Base-by-base conservation (phyloP, 164 flowering plant genomes). In the Chimonanthus praecox region DNA sequence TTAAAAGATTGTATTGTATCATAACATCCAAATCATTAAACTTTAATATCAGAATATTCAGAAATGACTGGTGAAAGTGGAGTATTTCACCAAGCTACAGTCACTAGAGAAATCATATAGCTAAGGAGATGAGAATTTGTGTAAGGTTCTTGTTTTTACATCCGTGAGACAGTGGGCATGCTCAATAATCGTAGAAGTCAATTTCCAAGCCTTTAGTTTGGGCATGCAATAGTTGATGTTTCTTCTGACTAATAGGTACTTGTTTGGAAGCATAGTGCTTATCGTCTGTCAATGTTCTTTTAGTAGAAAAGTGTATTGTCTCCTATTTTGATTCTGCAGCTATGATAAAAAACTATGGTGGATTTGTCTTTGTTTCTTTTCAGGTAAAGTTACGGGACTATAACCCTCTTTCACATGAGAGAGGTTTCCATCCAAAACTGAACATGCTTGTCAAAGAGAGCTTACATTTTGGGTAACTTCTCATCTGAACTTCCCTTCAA, bases 401-500 rank as follows among this genome's bases (percentile, higher is more conserved):
- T 83, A 87, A 90, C 67, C 98, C 98, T 44, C 65, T 88, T 73
- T 82, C 76, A 74, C 88, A 88, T 73, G 90, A 88, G 77, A 83
- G 94, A 78, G 94, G 96, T 43, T 84, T 92, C 79, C 97, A 94
- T 78, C 83, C 81, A 75, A 90, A 86, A 76, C 78, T 94, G 20
- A 89, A 87, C 82, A 75, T 79, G 66, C 88, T 92, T 64, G 91
- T 92, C 7, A 84, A 90, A 65, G 89, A 92, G 76, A 89, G 96
- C 84, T 76, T 87, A 71, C 88, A 84, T 46, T 83, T 88, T 70
- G 87, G 96, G 97, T 92, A 88, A 77, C 47, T 33, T 65, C n/a
- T 62, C 46, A 50, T 76, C 49, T 76, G 21, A 64, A 49, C 58
- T 47, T 6, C 46, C 54, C 68, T 58, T 70, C 20, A 46, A 47